A percentile compares a stretch with the other conserved stretches of the same genome.
phyloP scores from a whole-genome alignment of 345 rosid genomes.

The thale cress (Arabidopsis thaliana) region DNA sequence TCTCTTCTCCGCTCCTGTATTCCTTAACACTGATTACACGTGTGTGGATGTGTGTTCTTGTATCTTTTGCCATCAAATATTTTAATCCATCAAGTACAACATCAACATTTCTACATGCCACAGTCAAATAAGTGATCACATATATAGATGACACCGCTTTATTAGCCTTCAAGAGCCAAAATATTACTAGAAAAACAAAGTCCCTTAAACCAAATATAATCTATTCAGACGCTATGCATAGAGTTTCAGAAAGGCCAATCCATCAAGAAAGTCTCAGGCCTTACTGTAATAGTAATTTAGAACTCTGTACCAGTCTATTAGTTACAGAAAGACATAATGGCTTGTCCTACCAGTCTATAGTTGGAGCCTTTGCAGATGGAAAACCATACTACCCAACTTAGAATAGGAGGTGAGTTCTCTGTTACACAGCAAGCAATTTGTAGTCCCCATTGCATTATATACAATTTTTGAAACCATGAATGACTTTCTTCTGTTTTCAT shows the following conservation, averaged over 20 bases:
- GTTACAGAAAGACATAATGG: no score
- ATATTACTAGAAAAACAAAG: background rate
- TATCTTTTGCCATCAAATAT: conserved; percentile 10
- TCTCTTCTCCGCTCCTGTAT: conserved; percentile 42
- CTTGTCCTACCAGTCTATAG: no score
- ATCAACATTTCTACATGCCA: background rate
- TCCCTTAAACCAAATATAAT: background rate
- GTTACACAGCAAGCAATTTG: no score
- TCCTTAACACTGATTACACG: conserved; percentile 21
- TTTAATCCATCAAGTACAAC: conserved; percentile 12
- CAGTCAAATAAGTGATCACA: conserved; percentile 4
- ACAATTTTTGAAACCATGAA: no score
- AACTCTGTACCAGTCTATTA: no score
- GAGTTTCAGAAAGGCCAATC: no score
- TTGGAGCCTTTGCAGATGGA: no score
- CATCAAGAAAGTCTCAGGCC: no score
- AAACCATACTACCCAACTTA: no score
- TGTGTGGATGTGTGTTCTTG: background rate
- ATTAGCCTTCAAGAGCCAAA: background rate
- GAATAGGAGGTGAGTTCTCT: no score
- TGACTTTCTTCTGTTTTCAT: background rate
- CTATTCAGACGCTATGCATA: background rate
- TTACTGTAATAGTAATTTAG: no score
- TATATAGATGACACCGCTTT: background rate
- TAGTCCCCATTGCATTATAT: no score